Evolutionary conservation across 768 basidiomycete genomes (phyloP).

Genomic region (Trametes meyenii): DNA sequence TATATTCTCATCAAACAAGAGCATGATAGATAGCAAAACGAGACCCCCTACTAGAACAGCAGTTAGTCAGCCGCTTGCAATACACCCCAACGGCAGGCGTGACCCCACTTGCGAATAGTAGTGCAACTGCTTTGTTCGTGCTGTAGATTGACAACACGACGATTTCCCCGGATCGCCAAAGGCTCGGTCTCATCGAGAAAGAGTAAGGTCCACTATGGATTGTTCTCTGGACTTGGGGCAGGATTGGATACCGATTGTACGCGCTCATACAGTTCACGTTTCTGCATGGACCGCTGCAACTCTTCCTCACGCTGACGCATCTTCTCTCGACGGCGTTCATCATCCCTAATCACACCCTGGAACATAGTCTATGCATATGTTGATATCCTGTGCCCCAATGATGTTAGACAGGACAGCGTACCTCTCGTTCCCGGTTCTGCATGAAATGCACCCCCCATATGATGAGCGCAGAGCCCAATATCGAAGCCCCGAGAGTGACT

Average conservation of each 20-base stretch:
- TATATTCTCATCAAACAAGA: no score
- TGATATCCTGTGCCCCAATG: neutral
- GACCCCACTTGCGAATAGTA: no score
- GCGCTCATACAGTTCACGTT: constrained; percentile 66
- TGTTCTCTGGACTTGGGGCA: neutral
- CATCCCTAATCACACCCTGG: constrained; percentile 86
- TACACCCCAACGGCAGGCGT: no score
- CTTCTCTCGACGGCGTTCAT: constrained; percentile 77
- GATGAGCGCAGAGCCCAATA: constrained; percentile 64
- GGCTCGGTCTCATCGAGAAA: neutral
- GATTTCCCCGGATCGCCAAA: neutral
- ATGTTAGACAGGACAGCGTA: constrained; percentile 35
- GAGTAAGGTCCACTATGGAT: neutral
- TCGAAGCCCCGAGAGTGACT: constrained; percentile 68
- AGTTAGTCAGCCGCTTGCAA: no score
- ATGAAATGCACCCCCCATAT: constrained; percentile 91
- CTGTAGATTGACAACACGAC: neutral
- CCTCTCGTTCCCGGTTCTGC: constrained; percentile 82
- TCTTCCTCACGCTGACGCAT: constrained; percentile 66
- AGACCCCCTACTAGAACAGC: no score
- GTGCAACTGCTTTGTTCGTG: no score
- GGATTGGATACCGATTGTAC: constrained; percentile 40
- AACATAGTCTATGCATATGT: constrained; percentile 73
- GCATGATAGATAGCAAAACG: no score
- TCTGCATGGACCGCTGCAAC: constrained; percentile 60